These are phyloP conservation scores for Talaromyces adpressus DNA, from an alignment of 495 filamentous ascomycete species.

Conservation along the genomic window DNA sequence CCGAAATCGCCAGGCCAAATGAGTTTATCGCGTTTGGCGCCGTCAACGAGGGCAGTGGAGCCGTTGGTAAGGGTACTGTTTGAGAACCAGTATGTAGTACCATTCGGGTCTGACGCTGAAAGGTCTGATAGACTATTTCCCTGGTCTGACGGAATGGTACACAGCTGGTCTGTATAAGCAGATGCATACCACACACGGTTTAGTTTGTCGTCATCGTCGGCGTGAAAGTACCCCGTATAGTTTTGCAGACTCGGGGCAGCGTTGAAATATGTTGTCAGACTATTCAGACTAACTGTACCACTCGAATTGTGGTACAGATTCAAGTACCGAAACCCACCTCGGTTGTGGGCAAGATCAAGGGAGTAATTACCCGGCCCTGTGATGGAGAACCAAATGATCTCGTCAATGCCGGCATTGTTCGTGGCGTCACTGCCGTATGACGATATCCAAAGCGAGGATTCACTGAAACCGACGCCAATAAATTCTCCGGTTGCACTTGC, in stretches of 20 bases:
- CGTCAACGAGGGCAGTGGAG: conserved; percentile 41
- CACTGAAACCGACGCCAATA: conserved; percentile 37
- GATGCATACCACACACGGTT: conserved; percentile 60
- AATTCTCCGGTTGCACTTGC: conserved; percentile 21
- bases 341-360: conserved; percentile 23
- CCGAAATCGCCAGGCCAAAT: conserved; percentile 56
- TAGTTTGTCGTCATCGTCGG: conserved; percentile 42
- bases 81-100: conserved; percentile 13
- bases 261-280: conserved; percentile 17
- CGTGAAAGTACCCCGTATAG: conserved; percentile 55
- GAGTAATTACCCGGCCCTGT: conserved; percentile 24
- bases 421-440: conserved; percentile 34
- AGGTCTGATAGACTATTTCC: conserved; percentile 15
- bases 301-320: conserved; percentile 25
- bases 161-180: conserved; percentile 53
- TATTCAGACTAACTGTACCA: conserved; percentile 12
- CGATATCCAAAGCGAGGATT: conserved; percentile 35
- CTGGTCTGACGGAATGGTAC: conserved; percentile 40
- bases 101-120: neutral
- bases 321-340: conserved; percentile 39
- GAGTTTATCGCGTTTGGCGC: conserved; percentile 50
- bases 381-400: conserved; percentile 30
- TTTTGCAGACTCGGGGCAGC: conserved; percentile 38
- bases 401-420: conserved; percentile 30
- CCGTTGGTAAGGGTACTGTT: conserved; percentile 39